phyloP scores from a whole-genome alignment of 805 yeast species.

The Myxozyma geophila region DNA sequence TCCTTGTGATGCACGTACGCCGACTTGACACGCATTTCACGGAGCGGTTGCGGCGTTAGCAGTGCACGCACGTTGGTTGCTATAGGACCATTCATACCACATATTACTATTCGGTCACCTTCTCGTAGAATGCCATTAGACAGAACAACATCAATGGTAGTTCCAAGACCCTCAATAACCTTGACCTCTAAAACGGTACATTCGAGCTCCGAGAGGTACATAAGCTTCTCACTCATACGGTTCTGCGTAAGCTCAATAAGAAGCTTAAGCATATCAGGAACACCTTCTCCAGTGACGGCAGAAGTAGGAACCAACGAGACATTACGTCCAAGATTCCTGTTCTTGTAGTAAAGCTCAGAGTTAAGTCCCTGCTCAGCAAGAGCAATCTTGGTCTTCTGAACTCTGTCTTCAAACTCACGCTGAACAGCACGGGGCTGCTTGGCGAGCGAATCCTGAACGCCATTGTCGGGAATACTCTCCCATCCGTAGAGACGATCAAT shows the following conservation, averaged over 20 bases:
- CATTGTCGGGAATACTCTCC: constrained; percentile 87
- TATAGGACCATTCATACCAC: constrained; percentile 98
- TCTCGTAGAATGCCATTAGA: constrained; percentile 95
- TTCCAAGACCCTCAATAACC: constrained; percentile 98
- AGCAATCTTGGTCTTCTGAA: constrained; percentile 81
- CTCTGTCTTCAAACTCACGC: constrained; percentile 88
- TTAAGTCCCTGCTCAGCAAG: constrained; percentile 97
- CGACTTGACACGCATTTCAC: constrained; percentile 95
- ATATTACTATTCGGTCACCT: constrained; percentile 92
- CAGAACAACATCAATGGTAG: constrained; percentile 95
- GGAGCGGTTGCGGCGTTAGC: constrained; percentile 94
- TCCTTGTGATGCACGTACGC: constrained; percentile 95
- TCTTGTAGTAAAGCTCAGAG: constrained; percentile 94
- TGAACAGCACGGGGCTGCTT: constrained; percentile 84
- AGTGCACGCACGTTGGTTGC: constrained; percentile 95
- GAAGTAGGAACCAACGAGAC: constrained; percentile 98
- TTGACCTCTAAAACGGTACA: constrained; percentile 97
- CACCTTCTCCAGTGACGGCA: constrained; percentile 99
- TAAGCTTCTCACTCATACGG: constrained; percentile 98
- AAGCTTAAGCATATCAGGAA: constrained; percentile 96
- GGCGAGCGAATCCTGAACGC: constrained; percentile 91
- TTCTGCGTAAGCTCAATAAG: constrained; percentile 93
- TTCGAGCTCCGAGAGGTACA: constrained; percentile 90
- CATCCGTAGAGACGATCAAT: constrained; percentile 97
- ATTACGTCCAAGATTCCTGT: constrained; percentile 88